Conservation (phyloP, 1,284 basidiomycete species). For the Moniliophthora roreri region DNA sequence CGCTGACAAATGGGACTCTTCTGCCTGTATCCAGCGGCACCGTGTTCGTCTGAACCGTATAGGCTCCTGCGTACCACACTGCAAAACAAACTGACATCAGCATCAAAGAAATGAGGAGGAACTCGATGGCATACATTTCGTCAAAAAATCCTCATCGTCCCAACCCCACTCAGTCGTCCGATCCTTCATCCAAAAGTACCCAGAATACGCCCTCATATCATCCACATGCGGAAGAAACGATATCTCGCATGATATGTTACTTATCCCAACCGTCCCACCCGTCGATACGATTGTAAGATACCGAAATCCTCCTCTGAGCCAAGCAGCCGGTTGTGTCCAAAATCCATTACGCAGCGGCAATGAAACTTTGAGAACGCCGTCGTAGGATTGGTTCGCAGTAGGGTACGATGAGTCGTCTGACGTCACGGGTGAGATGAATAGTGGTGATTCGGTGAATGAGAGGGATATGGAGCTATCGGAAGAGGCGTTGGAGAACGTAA, state of each 20-base stretch:
- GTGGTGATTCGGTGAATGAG: constrained; percentile 46
- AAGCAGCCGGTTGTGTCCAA: constrained; percentile 49
- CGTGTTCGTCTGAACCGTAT: constrained; percentile 61
- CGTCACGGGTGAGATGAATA: constrained; percentile 39
- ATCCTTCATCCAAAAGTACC: constrained; percentile 55
- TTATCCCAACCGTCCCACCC: constrained; percentile 36
- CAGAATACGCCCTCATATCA: constrained; percentile 50
- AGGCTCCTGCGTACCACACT: constrained; percentile 64
- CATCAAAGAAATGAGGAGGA: background rate
- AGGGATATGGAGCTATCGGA: constrained; percentile 35
- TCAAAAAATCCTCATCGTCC: constrained; percentile 49
- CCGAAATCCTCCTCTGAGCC: constrained; percentile 54
- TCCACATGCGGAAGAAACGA: constrained; percentile 56
- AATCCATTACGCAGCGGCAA: constrained; percentile 36
- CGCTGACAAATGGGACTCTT: constrained; percentile 43
- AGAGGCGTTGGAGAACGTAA: constrained; percentile 32
- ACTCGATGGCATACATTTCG: constrained; percentile 36
- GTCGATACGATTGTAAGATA: constrained; percentile 53
- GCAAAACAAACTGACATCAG: constrained; percentile 3
- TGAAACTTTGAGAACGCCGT: constrained; percentile 43
- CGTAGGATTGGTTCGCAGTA: constrained; percentile 40
- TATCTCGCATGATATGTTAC: constrained; percentile 54
- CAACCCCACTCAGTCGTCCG: constrained; percentile 27
- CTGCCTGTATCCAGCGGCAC: constrained; percentile 54
- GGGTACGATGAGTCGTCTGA: constrained; percentile 47